Base-by-base conservation (phyloP, 768 basidiomycete genomes). In the Baorangia bicolor region DNA sequence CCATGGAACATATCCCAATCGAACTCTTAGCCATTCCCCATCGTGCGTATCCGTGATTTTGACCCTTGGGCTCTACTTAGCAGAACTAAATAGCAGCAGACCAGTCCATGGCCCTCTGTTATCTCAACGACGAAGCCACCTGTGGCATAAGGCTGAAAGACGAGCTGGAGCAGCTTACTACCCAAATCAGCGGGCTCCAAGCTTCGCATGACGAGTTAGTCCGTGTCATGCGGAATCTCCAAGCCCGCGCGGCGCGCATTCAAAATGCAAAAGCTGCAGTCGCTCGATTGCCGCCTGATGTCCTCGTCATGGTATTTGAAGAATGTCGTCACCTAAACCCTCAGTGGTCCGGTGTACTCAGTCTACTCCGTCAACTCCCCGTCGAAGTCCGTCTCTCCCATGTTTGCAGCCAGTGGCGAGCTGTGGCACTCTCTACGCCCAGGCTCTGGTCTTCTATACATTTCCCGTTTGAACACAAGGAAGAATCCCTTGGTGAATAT, bases 401-500 rank as follows among this genome's bases (percentile, higher is more conserved):
- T 42, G 69, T 75, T 21, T 67, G 66, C 33, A 63, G 57, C 35
- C 68, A 66, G 38, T 74, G 75, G 75, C 69, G 74, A 31, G 55
- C 57, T 7, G 67, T 75, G 14, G 68, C 75, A 16, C 68, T 76
- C 37, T 56, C 68, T 21, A 61, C 63, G 6, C 71, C 75, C 1
- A 68, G 52, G 14, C 65, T 75, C 51, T 75, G 72, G 75, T 71
- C 72, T 18, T 64, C 62, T 16, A 67, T 74, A 53, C 69, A 63
- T 51, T 65, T 70, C 55, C 65, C 68, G 12, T 66, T 69, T 51
- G 67, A 66, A 23, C 69, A 60, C 49, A 65, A 64, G 41, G 66
- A 69, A 34, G 63, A 63, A n/a, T 65, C 66, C 0, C 58, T 74
- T n/a, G 31, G 48, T 13, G 67, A 70, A 58, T 74, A 74, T 56